phyloP scores from a whole-genome alignment of 148 eudicot genomes.

The Rhododendron vialii region DNA sequence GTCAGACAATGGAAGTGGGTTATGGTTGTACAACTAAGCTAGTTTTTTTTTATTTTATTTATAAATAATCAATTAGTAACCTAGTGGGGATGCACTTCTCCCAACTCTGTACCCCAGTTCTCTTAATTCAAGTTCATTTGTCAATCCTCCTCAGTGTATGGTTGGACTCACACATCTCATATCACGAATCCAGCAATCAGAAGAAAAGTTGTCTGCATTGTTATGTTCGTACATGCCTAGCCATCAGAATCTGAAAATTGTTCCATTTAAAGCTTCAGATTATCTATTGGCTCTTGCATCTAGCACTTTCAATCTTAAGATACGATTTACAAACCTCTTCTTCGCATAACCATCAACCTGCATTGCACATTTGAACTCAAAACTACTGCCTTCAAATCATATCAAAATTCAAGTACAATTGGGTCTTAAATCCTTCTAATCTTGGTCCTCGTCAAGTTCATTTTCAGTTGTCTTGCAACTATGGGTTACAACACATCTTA shows the following conservation, averaged over 20 bases:
- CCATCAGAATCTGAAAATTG: background rate
- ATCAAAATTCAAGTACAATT: too few species aligned
- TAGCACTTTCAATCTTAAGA: background rate
- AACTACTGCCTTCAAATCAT: too few species aligned
- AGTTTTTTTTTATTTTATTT: too few species aligned
- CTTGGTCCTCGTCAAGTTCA: too few species aligned
- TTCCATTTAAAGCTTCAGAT: background rate
- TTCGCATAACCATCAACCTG: background rate
- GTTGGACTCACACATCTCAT: background rate
- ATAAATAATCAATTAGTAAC: too few species aligned
- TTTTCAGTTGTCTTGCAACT: too few species aligned
- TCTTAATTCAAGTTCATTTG: background rate
- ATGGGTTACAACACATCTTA: too few species aligned
- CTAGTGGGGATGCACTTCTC: background rate
- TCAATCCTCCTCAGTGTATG: background rate
- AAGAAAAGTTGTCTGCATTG: background rate
- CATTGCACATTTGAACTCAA: background rate
- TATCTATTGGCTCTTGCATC: background rate
- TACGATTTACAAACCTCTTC: too few species aligned
- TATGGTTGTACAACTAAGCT: background rate
- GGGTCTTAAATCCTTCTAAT: too few species aligned
- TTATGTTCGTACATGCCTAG: background rate
- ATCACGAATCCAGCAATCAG: background rate
- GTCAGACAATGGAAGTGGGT: background rate
- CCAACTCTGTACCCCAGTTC: background rate